Evolutionary conservation across 345 rosid genomes (phyloP), one percentile per base, ranked within the genome.

Genomic region (Rubroshorea leprosula): DNA sequence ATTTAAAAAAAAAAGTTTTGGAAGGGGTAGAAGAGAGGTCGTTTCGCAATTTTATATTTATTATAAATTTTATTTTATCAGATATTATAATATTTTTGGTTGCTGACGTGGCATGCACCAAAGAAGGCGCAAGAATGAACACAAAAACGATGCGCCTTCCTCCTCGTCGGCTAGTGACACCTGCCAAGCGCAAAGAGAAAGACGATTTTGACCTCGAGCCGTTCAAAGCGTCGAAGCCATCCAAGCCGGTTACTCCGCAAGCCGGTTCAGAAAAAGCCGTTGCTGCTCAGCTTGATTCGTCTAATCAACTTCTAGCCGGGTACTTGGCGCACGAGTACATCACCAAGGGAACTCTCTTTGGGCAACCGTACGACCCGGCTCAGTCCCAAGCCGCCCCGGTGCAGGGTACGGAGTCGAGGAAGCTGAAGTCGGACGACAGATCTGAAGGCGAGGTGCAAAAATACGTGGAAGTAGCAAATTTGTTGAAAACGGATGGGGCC

Each of bases 121-220:
- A 51, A 63, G 38, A 55, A 35, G 61, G 48, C 61, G 35, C 15
- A 44, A 51, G 44, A 46, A 84, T 76, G 83, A 80, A 73, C 64
- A 80, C 88, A 85, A 75, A 81, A 76, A 77, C 85, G 80, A 91
- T 91, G 98, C 96, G 98, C 64, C 80, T 83, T 17, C 90, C 89
- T 38, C 81, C 96, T 57, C 85, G 91, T 51, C 94, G 93, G 41
- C 77, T 78, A 57, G 51, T 78, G 68, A 80, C 89, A 70, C 64
- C 86, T 48, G 22, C 7, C 62, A 89, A 86, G 74, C 83, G 89
- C 19, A 83, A 82, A 55, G 87, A 83, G 20, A 72, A 80, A 72
- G 90, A 75, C 21, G 68, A 68, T 17, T 64, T 68, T 63, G 76
- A 77, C 75, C 57, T 51, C 57, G 14, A 61, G 54, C 70, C 68